Evolutionary conservation across 2,329 filamentous ascomycete genomes (phyloP).

Genomic region (Botrytis pseudocinerea): DNA sequence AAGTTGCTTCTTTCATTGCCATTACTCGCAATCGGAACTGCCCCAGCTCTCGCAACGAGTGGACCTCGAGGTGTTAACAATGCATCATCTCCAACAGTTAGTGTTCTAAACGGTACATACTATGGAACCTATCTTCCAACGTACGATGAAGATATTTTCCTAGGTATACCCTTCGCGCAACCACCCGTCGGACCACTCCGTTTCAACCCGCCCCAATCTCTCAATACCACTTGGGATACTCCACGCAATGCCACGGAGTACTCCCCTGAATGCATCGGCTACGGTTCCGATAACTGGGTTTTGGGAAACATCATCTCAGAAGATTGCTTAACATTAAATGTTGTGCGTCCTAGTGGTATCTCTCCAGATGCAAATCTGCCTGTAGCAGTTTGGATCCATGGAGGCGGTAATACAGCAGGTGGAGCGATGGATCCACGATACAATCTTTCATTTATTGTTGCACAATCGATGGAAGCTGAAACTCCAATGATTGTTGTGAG

Average conservation of each 20-base stretch:
- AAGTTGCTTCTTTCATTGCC: neutral
- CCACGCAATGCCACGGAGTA: slow-evolving; percentile 35
- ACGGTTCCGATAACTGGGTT: slow-evolving; percentile 18
- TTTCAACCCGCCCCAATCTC: slow-evolving; percentile 22
- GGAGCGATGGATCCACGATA: slow-evolving; percentile 50
- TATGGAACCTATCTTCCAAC: slow-evolving; percentile 25
- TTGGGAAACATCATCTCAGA: slow-evolving; percentile 21
- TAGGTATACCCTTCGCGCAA: slow-evolving; percentile 32
- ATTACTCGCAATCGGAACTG: neutral
- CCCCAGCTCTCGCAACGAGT: neutral
- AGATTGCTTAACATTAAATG: slow-evolving; percentile 24
- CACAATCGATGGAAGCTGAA: slow-evolving; percentile 45
- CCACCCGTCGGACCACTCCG: slow-evolving; percentile 23
- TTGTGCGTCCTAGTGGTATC: slow-evolving; percentile 45
- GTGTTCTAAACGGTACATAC: slow-evolving; percentile 32
- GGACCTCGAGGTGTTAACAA: neutral
- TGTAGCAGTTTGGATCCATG: slow-evolving; percentile 58
- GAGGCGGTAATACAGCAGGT: slow-evolving; percentile 42
- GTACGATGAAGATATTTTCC: slow-evolving; percentile 31
- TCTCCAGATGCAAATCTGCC: slow-evolving; percentile 43
- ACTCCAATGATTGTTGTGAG: slow-evolving; percentile 49
- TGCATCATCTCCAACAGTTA: slow-evolving; percentile 26
- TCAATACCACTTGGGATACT: slow-evolving; percentile 25
- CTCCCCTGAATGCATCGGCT: slow-evolving; percentile 21
- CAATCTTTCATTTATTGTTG: slow-evolving; percentile 58